Evolutionary conservation across 1,284 basidiomycete species (phyloP), one percentile per base, ranked within the genome.

Genomic region (Cutaneotrichosporon cavernicola): DNA sequence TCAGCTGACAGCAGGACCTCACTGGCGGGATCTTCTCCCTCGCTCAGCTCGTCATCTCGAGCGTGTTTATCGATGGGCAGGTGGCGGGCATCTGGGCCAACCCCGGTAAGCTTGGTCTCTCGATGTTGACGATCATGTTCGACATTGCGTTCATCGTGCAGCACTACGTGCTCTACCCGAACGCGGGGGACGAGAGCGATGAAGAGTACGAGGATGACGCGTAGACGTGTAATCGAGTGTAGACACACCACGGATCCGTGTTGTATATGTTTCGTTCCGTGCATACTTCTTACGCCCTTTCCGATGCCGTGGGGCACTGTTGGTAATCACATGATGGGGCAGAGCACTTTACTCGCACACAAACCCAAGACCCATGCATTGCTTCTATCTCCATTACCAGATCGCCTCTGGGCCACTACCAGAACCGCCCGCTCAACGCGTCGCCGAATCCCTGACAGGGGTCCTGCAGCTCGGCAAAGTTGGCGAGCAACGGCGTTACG

Each of bases 81-180:
- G 72, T 78, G 3, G 66, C 66, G 11, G 79, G 75, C 2, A 80
- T 81, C 65, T 69, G 73, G 26, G 79, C 76, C 47, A 81, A 81
- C 60, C 80, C 80, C 0, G 74, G 72, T 51, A 81, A 81, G 69
- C 68, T 81, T 9, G 78, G 79, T 5, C 65, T 81, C 38, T 63
- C 76, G 1, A 56, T 67, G 5, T 51, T 80, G 10, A 74, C 75
- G 6, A 40, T 78, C 40, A 46, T 52, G 46, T 68, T 68, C n/a
- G 65, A 66, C 56, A 13, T 58, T 2, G 34, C 50, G 3, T 66
- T 66, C 46, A 57, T 66, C 36, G 47, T 55, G 9, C 65, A 66
- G 59, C 38, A 57, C 13, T 66, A 61, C 26, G 50, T 58, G 31
- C 56, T 63, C 13, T 66, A 66, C 47, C 62, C 65, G 6, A 32